Conservation (phyloP, 2,329 filamentous ascomycete genomes). For the Botrytis porri region DNA sequence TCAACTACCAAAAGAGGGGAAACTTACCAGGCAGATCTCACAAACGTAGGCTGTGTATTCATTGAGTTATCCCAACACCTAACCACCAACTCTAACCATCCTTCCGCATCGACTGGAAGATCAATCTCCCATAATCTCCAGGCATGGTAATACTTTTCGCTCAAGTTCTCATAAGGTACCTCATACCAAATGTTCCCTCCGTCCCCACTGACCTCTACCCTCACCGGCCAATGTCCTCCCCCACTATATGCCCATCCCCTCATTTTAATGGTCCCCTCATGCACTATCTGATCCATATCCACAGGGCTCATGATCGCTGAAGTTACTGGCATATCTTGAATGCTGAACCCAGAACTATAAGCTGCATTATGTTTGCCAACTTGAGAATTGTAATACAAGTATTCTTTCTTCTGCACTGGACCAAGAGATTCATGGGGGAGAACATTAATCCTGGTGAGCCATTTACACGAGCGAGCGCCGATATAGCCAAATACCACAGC, state of each 20-base stretch:
- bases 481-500: constrained; percentile 63
- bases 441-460: constrained; percentile 62
- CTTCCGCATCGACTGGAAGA: constrained; percentile 59
- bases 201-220: constrained; percentile 66
- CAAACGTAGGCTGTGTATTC: constrained; percentile 57
- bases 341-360: constrained; percentile 62
- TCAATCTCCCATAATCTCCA: constrained; percentile 65
- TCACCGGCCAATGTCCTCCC: constrained; percentile 61
- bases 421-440: constrained; percentile 54
- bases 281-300: constrained; percentile 48
- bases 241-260: constrained; percentile 67
- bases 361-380: constrained; percentile 58
- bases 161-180: constrained; percentile 59
- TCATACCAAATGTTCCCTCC: constrained; percentile 63
- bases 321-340: constrained; percentile 67
- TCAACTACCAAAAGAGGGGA: neutral
- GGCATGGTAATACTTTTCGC: constrained; percentile 58
- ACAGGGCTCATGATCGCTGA: constrained; percentile 57
- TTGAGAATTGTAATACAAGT: constrained; percentile 64
- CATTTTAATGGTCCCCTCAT: constrained; percentile 39
- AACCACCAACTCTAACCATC: constrained; percentile 58
- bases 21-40: constrained; percentile 49
- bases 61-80: constrained; percentile 61
- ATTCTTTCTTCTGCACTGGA: constrained; percentile 64
- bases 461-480: constrained; percentile 66